These are phyloP conservation scores for Pharnaceum exiguum DNA, from an alignment of 148 eudicot genomes.

Conservation along the genomic window DNA sequence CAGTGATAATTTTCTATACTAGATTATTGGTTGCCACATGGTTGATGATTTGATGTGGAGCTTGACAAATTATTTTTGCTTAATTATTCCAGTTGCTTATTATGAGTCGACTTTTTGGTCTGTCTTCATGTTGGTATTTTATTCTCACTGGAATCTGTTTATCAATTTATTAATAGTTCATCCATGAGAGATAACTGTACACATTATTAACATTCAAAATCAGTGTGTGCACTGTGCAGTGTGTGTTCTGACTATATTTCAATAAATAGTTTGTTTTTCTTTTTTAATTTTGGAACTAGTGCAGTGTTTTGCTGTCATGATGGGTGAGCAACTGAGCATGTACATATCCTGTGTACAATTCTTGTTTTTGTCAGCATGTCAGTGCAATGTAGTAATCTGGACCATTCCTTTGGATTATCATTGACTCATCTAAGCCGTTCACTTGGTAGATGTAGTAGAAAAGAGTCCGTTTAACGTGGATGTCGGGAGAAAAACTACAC, in stretches of 20 bases:
- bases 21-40: no score
- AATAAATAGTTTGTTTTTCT: not conserved
- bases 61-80: no score
- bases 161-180: no score
- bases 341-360: not conserved
- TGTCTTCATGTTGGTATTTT: no score
- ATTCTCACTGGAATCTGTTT: no score
- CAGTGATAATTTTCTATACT: no score
- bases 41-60: no score
- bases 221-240: no score
- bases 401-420: constrained; percentile 11
- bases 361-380: not conserved
- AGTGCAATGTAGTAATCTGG: constrained; percentile 4
- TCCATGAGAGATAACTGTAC: no score
- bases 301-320: constrained; percentile 2
- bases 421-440: constrained; percentile 21
- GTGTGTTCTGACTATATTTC: not conserved
- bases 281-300: not conserved
- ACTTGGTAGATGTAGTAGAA: not conserved
- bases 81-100: no score
- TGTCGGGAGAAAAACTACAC: constrained; percentile 9
- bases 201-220: no score
- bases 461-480: constrained; percentile 11
- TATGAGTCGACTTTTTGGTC: no score
- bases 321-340: constrained; percentile 8